Conservation (phyloP, 257 asterid genomes). For the Salvia hispanica region DNA sequence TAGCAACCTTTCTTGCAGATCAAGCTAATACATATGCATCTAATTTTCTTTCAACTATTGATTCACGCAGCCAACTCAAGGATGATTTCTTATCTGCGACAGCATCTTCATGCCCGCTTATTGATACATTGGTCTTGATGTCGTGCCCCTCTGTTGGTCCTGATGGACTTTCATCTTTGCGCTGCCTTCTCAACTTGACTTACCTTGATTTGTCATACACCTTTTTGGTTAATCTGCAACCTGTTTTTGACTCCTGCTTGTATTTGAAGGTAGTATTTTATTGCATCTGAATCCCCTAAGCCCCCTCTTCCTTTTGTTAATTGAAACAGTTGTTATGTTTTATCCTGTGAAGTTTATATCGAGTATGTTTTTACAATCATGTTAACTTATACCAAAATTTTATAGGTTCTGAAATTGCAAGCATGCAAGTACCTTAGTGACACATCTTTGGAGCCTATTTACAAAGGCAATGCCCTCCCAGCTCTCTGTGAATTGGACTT, state of each 20-base stretch:
- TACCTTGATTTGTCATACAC: constrained; percentile 95
- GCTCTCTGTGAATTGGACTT: constrained; percentile 84
- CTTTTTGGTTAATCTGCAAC: constrained; percentile 77
- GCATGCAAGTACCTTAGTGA: constrained; percentile 94
- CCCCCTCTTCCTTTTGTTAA: neutral
- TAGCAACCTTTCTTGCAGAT: neutral
- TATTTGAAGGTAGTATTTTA: constrained; percentile 57
- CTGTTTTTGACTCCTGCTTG: constrained; percentile 76
- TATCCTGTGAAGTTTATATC: too few species aligned
- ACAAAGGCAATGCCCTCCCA: constrained; percentile 84
- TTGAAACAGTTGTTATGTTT: neutral
- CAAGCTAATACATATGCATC: too few species aligned
- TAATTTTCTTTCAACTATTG: neutral
- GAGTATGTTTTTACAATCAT: too few species aligned
- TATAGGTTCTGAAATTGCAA: constrained; percentile 88
- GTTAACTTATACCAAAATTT: constrained; percentile 17
- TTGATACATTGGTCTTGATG: constrained; percentile 84
- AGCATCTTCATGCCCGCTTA: constrained; percentile 71
- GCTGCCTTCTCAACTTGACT: constrained; percentile 66
- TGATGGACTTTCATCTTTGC: constrained; percentile 74
- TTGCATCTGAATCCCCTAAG: too few species aligned
- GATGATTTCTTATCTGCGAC: constrained; percentile 93
- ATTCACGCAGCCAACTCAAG: constrained; percentile 72
- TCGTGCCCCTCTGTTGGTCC: constrained; percentile 90
- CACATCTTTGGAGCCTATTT: constrained; percentile 84